These are phyloP conservation scores for Solanum microdontum DNA, from an alignment of 257 asterid species.

Conservation along the genomic window DNA sequence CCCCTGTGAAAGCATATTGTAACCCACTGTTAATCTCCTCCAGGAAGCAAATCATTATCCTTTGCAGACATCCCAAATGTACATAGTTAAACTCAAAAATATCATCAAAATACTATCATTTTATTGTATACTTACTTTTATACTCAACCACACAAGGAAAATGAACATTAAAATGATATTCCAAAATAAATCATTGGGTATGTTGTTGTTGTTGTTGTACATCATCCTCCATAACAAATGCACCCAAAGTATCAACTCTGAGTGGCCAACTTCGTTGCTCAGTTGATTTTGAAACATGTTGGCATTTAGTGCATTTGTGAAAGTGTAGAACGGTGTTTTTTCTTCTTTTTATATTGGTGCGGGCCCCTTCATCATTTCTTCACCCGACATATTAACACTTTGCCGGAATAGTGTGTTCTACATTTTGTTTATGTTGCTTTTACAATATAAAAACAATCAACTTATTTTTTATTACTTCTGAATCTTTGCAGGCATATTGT, in stretches of 20 bases:
- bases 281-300: neutral
- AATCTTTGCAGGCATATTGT: conserved; percentile 59
- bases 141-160: neutral
- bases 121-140: neutral
- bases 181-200: neutral
- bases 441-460: neutral
- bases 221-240: neutral
- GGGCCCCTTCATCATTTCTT: neutral
- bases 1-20: neutral
- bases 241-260: neutral
- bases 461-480: neutral
- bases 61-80: neutral
- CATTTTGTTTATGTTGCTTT: neutral
- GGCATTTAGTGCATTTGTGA: too few relatives aligned
- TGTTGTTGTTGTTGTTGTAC: neutral
- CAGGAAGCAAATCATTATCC: neutral
- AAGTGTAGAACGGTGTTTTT: neutral
- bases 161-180: neutral
- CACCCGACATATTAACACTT: neutral
- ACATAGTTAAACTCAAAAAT: neutral
- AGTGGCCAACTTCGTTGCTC: neutral
- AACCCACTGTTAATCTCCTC: neutral
- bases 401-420: neutral
- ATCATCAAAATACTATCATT: neutral
- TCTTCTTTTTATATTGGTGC: neutral